Evolutionary conservation across 75 land plant species (phyloP).

Genomic region (Sequoia sempervirens): DNA sequence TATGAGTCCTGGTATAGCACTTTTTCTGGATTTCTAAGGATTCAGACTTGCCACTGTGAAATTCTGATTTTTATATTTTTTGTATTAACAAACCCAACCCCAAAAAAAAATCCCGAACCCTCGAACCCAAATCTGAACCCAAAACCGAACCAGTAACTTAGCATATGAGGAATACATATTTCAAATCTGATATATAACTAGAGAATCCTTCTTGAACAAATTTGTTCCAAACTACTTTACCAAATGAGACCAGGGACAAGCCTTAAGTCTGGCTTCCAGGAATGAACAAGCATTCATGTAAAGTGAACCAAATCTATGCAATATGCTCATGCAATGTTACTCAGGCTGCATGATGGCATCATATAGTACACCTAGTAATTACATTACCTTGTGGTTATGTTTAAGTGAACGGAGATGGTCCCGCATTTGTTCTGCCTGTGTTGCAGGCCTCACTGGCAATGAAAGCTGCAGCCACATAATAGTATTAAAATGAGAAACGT

Average conservation of each 20-base stretch:
- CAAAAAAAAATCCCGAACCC: too few relatives aligned
- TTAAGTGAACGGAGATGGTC: slow-evolving; percentile 76
- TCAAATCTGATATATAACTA: background rate
- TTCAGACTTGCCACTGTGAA: too few relatives aligned
- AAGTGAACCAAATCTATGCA: background rate
- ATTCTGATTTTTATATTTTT: too few relatives aligned
- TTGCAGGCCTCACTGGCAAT: slow-evolving; percentile 69
- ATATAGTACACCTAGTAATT: background rate
- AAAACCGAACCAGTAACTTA: too few relatives aligned
- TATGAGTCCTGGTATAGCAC: too few relatives aligned
- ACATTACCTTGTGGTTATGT: slow-evolving; percentile 72
- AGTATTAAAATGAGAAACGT: background rate
- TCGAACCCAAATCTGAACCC: too few relatives aligned
- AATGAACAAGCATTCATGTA: background rate
- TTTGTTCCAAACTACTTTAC: background rate
- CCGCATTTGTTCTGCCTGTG: slow-evolving; percentile 86
- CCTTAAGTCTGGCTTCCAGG: background rate
- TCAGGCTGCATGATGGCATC: background rate
- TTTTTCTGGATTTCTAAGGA: too few relatives aligned
- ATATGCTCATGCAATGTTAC: too few relatives aligned
- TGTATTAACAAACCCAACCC: too few relatives aligned
- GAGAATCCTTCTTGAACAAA: background rate
- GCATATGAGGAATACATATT: background rate
- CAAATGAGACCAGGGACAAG: background rate
- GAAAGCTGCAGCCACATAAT: slow-evolving; percentile 30